Conservation (phyloP, 768 basidiomycete species). For the Lactarius tabidus region DNA sequence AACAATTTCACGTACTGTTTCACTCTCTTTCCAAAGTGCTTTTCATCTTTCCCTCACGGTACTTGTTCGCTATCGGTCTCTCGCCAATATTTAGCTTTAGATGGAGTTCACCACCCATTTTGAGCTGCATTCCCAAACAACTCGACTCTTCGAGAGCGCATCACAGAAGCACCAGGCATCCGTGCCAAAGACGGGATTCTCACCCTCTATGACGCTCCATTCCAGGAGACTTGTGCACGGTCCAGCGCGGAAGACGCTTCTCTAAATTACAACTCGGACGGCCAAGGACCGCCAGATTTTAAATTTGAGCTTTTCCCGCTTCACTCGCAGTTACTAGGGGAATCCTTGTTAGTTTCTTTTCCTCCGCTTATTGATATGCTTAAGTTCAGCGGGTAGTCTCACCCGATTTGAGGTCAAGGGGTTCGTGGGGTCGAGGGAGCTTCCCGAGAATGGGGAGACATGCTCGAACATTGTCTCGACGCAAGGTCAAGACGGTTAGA, state of each 20-base stretch:
- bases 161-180: conserved; percentile 60
- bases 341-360: conserved; percentile 91
- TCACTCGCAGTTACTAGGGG: conserved; percentile 85
- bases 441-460: conserved; percentile 25
- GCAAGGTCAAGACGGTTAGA: conserved; percentile 6
- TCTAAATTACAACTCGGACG: conserved; percentile 37
- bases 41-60: conserved; percentile 82
- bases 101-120: conserved; percentile 81
- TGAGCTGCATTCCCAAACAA: conserved; percentile 85
- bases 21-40: conserved; percentile 79
- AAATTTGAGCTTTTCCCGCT: conserved; percentile 50
- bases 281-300: conserved; percentile 23
- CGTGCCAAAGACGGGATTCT: conserved; percentile 62
- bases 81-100: conserved; percentile 81
- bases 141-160: conserved; percentile 75
- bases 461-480: conserved; percentile 27
- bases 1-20: conserved; percentile 80
- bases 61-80: conserved; percentile 84
- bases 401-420: conserved; percentile 74
- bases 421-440: conserved; percentile 30
- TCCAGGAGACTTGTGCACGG: conserved; percentile 77
- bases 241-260: conserved; percentile 68
- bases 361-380: conserved; percentile 89
- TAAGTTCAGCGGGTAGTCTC: conserved; percentile 84
- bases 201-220: conserved; percentile 77